A percentile compares a stretch with the other conserved stretches of the same genome.
phyloP scores from a whole-genome alignment of 495 filamentous ascomycete species.

The Gamarada debralockiae region DNA sequence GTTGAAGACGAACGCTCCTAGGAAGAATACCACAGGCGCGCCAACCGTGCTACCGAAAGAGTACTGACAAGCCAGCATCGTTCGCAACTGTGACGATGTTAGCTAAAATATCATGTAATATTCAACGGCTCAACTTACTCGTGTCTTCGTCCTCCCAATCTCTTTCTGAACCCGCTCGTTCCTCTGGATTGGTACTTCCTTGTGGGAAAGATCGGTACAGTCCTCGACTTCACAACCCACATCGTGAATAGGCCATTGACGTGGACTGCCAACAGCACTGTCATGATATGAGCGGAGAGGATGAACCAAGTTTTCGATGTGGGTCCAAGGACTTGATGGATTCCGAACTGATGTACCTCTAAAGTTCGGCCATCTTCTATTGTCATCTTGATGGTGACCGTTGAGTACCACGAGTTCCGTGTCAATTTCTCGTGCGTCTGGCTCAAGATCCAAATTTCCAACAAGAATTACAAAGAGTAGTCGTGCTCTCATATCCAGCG shows the following conservation, averaged over 20 bases:
- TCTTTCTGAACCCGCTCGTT: neutral
- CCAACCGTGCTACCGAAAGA: constrained; percentile 44
- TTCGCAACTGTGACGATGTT: neutral
- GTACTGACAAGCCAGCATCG: constrained; percentile 14
- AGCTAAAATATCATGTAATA: neutral
- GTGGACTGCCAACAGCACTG: neutral
- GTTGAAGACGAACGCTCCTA: constrained; percentile 33
- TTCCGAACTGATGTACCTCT: neutral
- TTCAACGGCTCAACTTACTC: neutral
- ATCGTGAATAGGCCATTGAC: constrained; percentile 12
- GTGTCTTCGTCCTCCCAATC: constrained; percentile 12
- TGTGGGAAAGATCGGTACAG: constrained; percentile 1
- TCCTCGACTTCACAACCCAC: neutral
- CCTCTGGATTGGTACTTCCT: constrained; percentile 4
- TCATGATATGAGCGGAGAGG: constrained; percentile 10
- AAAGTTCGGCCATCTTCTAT: constrained; percentile 1
- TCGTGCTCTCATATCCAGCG: constrained; percentile 12
- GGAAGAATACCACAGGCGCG: constrained; percentile 43
- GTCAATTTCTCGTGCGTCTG: neutral
- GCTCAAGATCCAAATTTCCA: constrained; percentile 16
- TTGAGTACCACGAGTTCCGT: neutral
- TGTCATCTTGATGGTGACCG: constrained; percentile 1
- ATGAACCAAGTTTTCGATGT: constrained; percentile 10
- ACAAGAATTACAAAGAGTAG: constrained; percentile 13
- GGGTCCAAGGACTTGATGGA: constrained; percentile 3